phyloP scores from a whole-genome alignment of 2,329 filamentous ascomycete species.

The Xylaria polymorpha region DNA sequence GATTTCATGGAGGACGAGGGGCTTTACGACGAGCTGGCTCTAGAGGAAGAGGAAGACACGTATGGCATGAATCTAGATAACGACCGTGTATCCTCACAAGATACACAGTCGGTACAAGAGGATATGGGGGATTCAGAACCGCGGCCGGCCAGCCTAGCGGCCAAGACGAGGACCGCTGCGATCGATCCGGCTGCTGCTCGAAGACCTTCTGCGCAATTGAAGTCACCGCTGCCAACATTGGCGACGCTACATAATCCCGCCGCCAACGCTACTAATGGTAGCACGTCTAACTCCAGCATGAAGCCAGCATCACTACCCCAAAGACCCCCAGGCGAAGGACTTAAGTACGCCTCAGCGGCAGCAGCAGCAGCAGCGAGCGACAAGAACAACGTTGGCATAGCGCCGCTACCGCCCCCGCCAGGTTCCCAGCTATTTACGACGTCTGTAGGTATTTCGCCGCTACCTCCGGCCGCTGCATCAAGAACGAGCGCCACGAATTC shows the following conservation, averaged over 20 bases:
- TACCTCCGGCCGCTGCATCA: slow-evolving; percentile 64
- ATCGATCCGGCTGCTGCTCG: slow-evolving; percentile 71
- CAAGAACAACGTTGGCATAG: slow-evolving; percentile 88
- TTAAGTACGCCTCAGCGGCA: slow-evolving; percentile 97
- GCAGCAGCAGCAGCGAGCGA: slow-evolving; percentile 92
- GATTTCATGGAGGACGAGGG: slow-evolving; percentile 95
- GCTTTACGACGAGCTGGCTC: slow-evolving; percentile 93
- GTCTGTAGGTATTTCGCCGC: slow-evolving; percentile 57
- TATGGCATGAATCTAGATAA: slow-evolving; percentile 84
- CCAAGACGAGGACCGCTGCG: slow-evolving; percentile 66
- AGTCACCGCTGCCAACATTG: slow-evolving; percentile 91
- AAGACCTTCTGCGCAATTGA: slow-evolving; percentile 88
- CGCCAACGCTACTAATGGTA: slow-evolving; percentile 69
- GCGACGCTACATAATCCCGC: slow-evolving; percentile 86
- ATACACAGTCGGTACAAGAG: slow-evolving; percentile 91
- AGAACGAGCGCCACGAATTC: slow-evolving; percentile 67
- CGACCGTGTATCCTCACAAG: slow-evolving; percentile 93
- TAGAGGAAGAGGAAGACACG: slow-evolving; percentile 90
- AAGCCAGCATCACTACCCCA: slow-evolving; percentile 91
- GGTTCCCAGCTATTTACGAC: slow-evolving; percentile 59
- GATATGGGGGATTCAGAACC: slow-evolving; percentile 74
- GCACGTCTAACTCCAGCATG: slow-evolving; percentile 71
- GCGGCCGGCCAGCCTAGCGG: slow-evolving; percentile 58
- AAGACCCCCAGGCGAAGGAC: slow-evolving; percentile 84
- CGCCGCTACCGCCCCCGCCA: slow-evolving; percentile 90